A percentile compares a stretch with the other conserved stretches of the same genome.
phyloP scores from a whole-genome alignment of 345 rosid species.

The Pistacia integerrima region DNA sequence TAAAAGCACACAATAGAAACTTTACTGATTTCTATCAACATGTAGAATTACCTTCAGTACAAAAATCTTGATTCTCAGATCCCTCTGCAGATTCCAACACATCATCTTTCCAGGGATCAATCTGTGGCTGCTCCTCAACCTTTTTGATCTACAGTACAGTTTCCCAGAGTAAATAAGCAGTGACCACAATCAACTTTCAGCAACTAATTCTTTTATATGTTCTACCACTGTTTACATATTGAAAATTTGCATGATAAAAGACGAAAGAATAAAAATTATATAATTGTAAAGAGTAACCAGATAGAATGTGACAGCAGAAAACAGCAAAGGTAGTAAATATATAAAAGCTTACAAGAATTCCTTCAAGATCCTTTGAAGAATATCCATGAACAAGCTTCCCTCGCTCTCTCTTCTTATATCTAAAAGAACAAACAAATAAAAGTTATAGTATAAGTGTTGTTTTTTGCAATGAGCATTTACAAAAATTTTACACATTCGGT shows the following conservation, averaged over 20 bases:
- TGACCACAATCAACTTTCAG: not conserved
- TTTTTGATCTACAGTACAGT: slow-evolving; percentile 60
- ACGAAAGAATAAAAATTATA: not conserved
- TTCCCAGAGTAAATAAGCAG: slow-evolving; percentile 13
- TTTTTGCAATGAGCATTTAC: not conserved
- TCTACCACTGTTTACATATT: not conserved
- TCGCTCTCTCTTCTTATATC: slow-evolving; percentile 83
- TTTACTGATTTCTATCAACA: not conserved
- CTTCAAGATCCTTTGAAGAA: slow-evolving; percentile 86
- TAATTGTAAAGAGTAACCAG: not conserved
- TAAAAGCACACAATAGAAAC: not conserved
- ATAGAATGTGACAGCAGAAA: no score
- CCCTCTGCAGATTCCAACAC: slow-evolving; percentile 43
- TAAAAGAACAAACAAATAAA: slow-evolving; percentile 21
- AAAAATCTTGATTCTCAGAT: slow-evolving; percentile 38
- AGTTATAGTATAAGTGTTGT: not conserved
- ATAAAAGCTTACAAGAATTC: slow-evolving; percentile 72
- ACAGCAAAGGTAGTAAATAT: no score
- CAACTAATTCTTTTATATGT: not conserved
- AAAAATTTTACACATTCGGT: not conserved
- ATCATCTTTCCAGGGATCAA: slow-evolving; percentile 29
- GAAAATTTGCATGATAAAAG: not conserved
- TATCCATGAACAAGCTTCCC: slow-evolving; percentile 85
- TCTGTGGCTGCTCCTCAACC: slow-evolving; percentile 51
- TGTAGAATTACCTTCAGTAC: slow-evolving; percentile 45